Base-by-base conservation (phyloP, 1,284 basidiomycete genomes). In the Rhodotorula sp. region DNA sequence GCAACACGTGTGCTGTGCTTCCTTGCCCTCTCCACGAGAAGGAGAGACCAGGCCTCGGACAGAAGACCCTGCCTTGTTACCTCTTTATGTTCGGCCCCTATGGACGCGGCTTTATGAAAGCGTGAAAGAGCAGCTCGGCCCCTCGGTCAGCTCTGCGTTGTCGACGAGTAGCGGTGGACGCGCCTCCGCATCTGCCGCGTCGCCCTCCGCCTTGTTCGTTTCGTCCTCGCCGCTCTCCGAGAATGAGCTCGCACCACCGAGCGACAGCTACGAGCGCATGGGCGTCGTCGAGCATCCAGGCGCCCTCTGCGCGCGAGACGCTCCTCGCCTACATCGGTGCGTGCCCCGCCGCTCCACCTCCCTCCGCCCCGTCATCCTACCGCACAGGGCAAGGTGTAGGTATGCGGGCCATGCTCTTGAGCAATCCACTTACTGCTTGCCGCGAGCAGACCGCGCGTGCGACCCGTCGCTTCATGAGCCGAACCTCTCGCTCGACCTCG, bases 401-500 rank as follows among this genome's bases (percentile, higher is more conserved):
- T 27, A 15, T 25, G n/a, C 17, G 25, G 19, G 7, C 2, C 21
- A 17, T 27, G 10, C 41, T 41, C 7, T 1, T 4, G 4, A 8
- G 10, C 29, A 34, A 7, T 9, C 22, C 4, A 25, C 29, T 6
- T 1, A 13, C 21, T 3, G 7, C 8, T 32, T 27, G 2, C 4
- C 21, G 5, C 8, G 2, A 8, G n/a, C 65, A 82, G 82, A 91
- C 70, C 88, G 92, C 66, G 92, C 94, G 25, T 97, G 94, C 82
- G 92, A 96, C 78, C 91, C 95, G 2, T 88, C 89, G 34, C 85
- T 93, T 22, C 87, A 87, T 71, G 91, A 94, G 80, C 92, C 94
- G 29, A 97, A 98, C 82, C 91, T 96, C 83, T 90, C 92, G 1
- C 85, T 91, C 58, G 93, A 97, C 82, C 87, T 99, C 75, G 94